Evolutionary conservation across 805 yeast species (phyloP).

Genomic region (Ogataea minuta): DNA sequence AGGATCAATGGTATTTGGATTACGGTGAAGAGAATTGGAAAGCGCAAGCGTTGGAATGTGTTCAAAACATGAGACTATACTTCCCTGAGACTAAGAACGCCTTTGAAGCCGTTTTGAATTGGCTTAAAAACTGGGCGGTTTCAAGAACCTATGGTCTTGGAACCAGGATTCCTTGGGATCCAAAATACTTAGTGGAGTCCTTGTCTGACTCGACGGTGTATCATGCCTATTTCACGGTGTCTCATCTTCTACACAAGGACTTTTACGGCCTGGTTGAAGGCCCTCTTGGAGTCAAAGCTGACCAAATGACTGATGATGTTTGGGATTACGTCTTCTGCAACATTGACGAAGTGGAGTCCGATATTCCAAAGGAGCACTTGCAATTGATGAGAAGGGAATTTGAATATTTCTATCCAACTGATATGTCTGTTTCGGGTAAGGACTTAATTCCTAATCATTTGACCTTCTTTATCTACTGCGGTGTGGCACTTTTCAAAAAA

Average conservation of each 20-base stretch:
- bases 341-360: slow-evolving; percentile 52
- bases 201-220: slow-evolving; percentile 94
- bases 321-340: slow-evolving; percentile 87
- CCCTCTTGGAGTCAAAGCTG: slow-evolving; percentile 68
- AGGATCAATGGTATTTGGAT: slow-evolving; percentile 98
- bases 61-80: slow-evolving; percentile 73
- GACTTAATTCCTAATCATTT: slow-evolving; percentile 96
- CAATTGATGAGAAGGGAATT: slow-evolving; percentile 84
- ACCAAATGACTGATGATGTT: slow-evolving; percentile 87
- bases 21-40: slow-evolving; percentile 96
- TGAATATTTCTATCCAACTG: slow-evolving; percentile 95
- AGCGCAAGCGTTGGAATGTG: slow-evolving; percentile 72
- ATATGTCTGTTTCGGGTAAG: slow-evolving; percentile 89
- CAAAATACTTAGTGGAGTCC: slow-evolving; percentile 87
- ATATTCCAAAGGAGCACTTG: slow-evolving; percentile 66
- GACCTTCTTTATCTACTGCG: slow-evolving; percentile 91
- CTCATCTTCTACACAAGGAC: slow-evolving; percentile 83
- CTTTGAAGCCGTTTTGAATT: slow-evolving; percentile 88
- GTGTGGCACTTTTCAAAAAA: slow-evolving; percentile 90
- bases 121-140: slow-evolving; percentile 98
- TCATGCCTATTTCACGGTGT: slow-evolving; percentile 90
- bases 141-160: slow-evolving; percentile 97
- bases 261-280: slow-evolving; percentile 79
- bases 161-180: slow-evolving; percentile 95
- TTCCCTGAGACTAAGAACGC: slow-evolving; percentile 83